Conservation (phyloP, 176 grass and related monocot species). For the Oryza meridionalis region DNA sequence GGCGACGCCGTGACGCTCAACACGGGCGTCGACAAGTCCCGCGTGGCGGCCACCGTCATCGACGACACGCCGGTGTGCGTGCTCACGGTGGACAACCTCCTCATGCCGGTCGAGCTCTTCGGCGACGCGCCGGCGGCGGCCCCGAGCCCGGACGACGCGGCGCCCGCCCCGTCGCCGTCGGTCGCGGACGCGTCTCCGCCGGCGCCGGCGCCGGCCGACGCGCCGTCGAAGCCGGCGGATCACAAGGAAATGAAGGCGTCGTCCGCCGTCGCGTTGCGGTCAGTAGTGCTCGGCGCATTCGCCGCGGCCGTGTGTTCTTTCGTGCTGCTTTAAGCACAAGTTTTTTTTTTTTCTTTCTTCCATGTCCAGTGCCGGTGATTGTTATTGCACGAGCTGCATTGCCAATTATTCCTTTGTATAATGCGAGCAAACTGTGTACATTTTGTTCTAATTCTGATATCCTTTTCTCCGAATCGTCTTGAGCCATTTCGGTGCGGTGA, state of each 20-base stretch:
- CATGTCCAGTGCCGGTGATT: background rate
- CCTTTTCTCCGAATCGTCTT: background rate
- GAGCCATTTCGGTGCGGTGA: background rate
- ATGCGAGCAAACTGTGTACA: conserved; percentile 36
- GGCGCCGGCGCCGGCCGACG: conserved; percentile 27
- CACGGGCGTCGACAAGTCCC: conserved; percentile 70
- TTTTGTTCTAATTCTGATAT: background rate
- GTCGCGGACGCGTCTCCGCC: conserved; percentile 37
- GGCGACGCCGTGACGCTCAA: conserved; percentile 78
- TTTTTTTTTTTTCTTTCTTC: background rate
- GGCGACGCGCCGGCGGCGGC: conserved; percentile 41
- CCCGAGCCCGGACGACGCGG: conserved; percentile 36
- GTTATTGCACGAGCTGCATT: conserved; percentile 14
- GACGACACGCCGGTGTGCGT: conserved; percentile 76
- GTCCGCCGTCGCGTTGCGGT: background rate
- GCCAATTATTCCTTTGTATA: background rate
- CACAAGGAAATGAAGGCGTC: conserved; percentile 48
- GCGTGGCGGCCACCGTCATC: conserved; percentile 71
- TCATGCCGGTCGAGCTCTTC: conserved; percentile 77
- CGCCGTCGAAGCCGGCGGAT: conserved; percentile 48
- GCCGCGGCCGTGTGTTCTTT: conserved; percentile 26
- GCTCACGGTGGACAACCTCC: conserved; percentile 69
- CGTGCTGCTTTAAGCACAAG: conserved; percentile 10
- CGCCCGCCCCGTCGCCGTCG: conserved; percentile 28
- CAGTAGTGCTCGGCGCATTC: conserved; percentile 8